A percentile compares a stretch with the other conserved stretches of the same genome.
Conservation (phyloP, 2,329 filamentous ascomycete genomes). For the Cytospora paraplurivora region DNA sequence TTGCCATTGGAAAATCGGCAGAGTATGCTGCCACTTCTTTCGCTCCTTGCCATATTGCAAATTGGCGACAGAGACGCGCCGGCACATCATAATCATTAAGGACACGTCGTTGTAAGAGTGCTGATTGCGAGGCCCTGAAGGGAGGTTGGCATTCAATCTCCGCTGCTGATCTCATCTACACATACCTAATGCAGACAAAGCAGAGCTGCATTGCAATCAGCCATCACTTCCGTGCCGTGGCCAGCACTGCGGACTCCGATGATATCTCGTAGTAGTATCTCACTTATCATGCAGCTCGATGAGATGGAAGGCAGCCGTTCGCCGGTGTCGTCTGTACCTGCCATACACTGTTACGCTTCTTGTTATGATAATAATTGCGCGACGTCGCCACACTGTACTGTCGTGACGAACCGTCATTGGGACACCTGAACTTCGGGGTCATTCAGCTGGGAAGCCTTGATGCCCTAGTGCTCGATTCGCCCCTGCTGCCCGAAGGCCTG, state of each 20-base stretch:
- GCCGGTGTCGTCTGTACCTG: neutral
- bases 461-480: neutral
- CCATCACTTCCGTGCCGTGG: too few species aligned
- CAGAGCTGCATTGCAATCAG: too few species aligned
- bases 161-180: slow-evolving; percentile 14
- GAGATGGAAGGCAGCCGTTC: neutral
- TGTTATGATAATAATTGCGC: too few species aligned
- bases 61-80: slow-evolving; percentile 8
- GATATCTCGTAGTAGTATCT: neutral
- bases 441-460: neutral
- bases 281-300: neutral
- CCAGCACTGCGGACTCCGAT: too few species aligned
- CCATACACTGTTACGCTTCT: neutral
- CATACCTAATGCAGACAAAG: neutral
- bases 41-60: slow-evolving; percentile 7
- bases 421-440: neutral
- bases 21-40: too few species aligned
- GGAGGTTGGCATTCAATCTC: slow-evolving; percentile 12
- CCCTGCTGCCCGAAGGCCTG: slow-evolving; percentile 8
- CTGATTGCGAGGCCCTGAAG: neutral
- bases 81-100: neutral
- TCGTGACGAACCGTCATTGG: too few species aligned
- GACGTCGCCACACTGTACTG: too few species aligned
- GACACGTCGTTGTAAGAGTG: neutral
- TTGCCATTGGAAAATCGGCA: slow-evolving; percentile 15